Percentiles rank a stretch among this genome's conserved stretches.
Conservation (phyloP, 805 yeast species). For the Debaryomyces maramus region DNA sequence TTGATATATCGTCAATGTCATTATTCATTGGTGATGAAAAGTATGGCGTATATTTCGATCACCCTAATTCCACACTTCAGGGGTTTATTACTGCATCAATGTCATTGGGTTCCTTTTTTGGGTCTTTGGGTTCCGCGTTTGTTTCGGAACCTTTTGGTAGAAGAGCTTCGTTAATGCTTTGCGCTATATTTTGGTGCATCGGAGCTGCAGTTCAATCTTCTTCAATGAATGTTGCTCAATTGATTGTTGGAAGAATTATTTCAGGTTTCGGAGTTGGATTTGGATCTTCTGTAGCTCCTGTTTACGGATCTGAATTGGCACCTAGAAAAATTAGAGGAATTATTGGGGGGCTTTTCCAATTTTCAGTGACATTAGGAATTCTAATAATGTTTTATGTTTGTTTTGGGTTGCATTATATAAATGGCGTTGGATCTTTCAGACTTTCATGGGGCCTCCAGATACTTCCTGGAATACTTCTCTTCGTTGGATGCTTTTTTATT, state of each 20-base stretch:
- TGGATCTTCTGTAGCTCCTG: slow-evolving; percentile 61
- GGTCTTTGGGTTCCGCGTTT: slow-evolving; percentile 54
- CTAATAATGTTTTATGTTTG: slow-evolving; percentile 55
- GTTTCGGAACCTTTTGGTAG: slow-evolving; percentile 41
- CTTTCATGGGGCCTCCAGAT: slow-evolving; percentile 29
- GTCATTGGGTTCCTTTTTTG: slow-evolving; percentile 75
- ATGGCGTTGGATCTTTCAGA: slow-evolving; percentile 34
- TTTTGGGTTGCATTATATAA: slow-evolving; percentile 48
- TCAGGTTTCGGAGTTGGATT: slow-evolving; percentile 62
- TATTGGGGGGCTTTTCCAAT: slow-evolving; percentile 56
- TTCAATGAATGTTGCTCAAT: slow-evolving; percentile 36
- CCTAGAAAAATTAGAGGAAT: slow-evolving; percentile 56
- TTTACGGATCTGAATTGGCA: slow-evolving; percentile 58
- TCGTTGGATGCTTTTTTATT: slow-evolving; percentile 26
- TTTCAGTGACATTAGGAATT: slow-evolving; percentile 60
- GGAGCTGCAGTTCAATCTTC: slow-evolving; percentile 35
- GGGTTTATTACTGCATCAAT: slow-evolving; percentile 71
- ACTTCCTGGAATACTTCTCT: slow-evolving; percentile 23
- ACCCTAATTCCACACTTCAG: slow-evolving; percentile 47
- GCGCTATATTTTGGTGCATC: slow-evolving; percentile 35
- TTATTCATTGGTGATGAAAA: slow-evolving; percentile 43
- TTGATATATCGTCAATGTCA: slow-evolving; percentile 64
- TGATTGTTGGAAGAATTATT: slow-evolving; percentile 49
- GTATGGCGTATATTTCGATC: slow-evolving; percentile 39
- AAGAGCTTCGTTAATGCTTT: slow-evolving; percentile 32